Conservation (phyloP, 2,329 filamentous ascomycete genomes). For the Ophiostoma quercus region DNA sequence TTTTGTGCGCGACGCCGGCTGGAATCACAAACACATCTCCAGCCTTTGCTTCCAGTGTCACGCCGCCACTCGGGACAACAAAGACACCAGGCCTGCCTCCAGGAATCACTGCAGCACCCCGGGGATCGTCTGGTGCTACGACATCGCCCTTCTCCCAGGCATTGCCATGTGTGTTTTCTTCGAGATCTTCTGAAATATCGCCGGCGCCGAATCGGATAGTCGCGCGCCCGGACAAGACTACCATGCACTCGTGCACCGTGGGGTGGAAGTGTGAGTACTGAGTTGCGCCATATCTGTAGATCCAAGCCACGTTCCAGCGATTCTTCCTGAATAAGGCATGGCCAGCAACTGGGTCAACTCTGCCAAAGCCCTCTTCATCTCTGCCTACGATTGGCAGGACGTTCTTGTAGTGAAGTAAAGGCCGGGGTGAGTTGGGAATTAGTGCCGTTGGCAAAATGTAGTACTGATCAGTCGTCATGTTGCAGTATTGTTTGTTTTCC, state of each 20-base stretch:
- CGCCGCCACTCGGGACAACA: not conserved
- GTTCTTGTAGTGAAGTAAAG: not conserved
- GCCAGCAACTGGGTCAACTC: not conserved
- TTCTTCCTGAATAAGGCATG: not conserved
- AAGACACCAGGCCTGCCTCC: not conserved
- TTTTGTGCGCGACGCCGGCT: not conserved
- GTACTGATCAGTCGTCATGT: not conserved
- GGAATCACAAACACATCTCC: not conserved
- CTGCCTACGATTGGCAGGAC: not conserved
- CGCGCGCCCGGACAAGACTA: not conserved
- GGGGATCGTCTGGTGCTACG: not conserved
- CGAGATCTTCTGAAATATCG: not conserved
- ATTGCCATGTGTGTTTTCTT: not conserved
- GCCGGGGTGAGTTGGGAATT: not conserved
- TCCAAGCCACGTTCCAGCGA: not conserved
- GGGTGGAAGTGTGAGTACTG: not conserved
- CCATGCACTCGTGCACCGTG: not conserved
- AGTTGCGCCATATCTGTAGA: constrained; percentile 1
- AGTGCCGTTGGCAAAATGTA: not conserved
- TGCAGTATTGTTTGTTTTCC: not conserved
- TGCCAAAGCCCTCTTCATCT: not conserved
- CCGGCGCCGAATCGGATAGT: not conserved
- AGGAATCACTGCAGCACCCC: not conserved
- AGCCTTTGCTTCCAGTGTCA: not conserved
- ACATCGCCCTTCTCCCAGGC: not conserved